Percentiles rank a stretch among this genome's conserved stretches.
phyloP scores from a whole-genome alignment of 2,329 filamentous ascomycete species.

The Phaeophleospora eucalypticola region DNA sequence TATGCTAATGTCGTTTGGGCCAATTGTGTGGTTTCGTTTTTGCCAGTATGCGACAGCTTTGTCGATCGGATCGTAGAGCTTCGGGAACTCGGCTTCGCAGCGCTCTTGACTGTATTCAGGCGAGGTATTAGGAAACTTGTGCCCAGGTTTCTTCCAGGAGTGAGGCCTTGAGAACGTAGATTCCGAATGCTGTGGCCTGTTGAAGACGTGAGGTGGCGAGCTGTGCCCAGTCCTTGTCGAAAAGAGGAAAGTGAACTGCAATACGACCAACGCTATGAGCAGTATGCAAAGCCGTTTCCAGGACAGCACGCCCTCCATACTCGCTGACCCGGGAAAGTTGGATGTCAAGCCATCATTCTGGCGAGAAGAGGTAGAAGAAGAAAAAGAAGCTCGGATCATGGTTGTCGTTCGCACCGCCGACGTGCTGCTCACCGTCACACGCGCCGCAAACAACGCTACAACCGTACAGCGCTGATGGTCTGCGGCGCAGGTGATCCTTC shows the following conservation, averaged over 20 bases:
- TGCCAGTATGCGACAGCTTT: slow-evolving; percentile 22
- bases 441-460: too few relatives aligned
- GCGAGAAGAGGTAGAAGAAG: too few relatives aligned
- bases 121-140: not conserved
- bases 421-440: too few relatives aligned
- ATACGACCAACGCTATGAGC: not conserved
- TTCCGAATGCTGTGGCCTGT: not conserved
- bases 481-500: too few relatives aligned
- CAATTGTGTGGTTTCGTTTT: slow-evolving; percentile 17
- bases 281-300: slow-evolving; percentile 6
- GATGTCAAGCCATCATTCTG: too few relatives aligned
- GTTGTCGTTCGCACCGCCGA: too few relatives aligned
- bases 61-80: slow-evolving; percentile 28
- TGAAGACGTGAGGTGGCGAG: not conserved
- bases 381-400: too few relatives aligned
- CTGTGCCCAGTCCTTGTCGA: not conserved
- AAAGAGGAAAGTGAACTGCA: not conserved
- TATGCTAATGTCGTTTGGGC: slow-evolving; percentile 17
- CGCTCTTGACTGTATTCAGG: not conserved
- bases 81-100: slow-evolving; percentile 26
- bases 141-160: not conserved
- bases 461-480: too few relatives aligned
- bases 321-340: not conserved
- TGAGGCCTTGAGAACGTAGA: not conserved
- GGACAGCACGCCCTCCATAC: slow-evolving; percentile 4